Conservation (phyloP, 1,284 basidiomycete genomes). For the Ceratobasidium sp. region DNA sequence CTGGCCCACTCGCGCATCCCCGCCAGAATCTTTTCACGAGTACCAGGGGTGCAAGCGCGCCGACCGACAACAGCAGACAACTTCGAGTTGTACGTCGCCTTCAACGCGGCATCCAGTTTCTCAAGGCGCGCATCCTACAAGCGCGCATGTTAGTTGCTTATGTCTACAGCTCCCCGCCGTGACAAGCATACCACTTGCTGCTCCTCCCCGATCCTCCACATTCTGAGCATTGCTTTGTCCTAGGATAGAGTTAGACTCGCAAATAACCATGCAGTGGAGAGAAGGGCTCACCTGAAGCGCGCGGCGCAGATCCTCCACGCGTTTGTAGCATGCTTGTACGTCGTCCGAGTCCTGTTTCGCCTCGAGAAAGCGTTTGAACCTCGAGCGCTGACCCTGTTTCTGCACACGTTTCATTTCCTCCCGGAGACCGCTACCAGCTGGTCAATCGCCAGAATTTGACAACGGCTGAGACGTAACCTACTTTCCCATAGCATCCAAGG, state of each 20-base stretch:
- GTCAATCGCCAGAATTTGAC: too few species aligned
- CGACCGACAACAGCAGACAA: neutral
- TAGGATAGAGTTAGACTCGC: neutral
- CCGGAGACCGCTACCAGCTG: too few species aligned
- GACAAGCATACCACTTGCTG: neutral
- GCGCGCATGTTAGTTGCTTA: too few species aligned
- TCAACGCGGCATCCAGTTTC: neutral
- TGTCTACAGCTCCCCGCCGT: neutral
- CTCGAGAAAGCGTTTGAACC: too few species aligned
- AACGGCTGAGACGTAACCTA: too few species aligned
- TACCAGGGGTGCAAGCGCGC: conserved; percentile 4
- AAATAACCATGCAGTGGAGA: too few species aligned
- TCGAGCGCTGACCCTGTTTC: too few species aligned
- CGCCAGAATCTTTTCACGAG: conserved; percentile 1
- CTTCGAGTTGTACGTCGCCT: neutral
- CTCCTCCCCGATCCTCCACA: neutral
- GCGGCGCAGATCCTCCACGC: neutral
- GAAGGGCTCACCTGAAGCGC: conserved; percentile 5
- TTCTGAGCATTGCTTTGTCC: neutral
- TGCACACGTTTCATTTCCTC: too few species aligned
- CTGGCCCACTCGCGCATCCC: neutral
- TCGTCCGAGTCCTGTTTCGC: neutral
- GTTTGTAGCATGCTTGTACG: neutral
- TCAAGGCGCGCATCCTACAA: neutral
- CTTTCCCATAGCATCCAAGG: too few species aligned